These are phyloP conservation scores for Lachnellula occidentalis DNA, from an alignment of 2,329 filamentous ascomycete species.

Conservation along the genomic window DNA sequence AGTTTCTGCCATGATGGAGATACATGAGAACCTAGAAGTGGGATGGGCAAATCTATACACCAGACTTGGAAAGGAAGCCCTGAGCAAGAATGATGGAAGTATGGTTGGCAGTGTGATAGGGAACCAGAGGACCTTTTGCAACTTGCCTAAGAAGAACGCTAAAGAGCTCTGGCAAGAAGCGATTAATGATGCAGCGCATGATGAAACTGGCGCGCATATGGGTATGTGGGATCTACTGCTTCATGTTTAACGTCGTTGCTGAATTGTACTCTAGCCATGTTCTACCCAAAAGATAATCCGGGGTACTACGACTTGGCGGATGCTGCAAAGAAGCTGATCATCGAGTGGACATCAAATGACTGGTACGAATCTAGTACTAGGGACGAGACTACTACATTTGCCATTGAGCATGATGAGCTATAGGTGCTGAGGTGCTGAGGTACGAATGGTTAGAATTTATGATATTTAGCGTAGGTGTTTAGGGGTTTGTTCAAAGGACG, in stretches of 20 bases:
- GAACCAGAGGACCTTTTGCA: constrained; percentile 81
- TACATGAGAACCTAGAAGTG: constrained; percentile 60
- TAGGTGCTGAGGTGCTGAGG: neutral
- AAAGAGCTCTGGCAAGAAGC: constrained; percentile 60
- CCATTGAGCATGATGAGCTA: constrained; percentile 14
- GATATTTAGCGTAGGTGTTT: neutral
- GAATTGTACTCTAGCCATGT: constrained; percentile 52
- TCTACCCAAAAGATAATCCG: constrained; percentile 65
- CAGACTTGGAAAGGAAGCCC: constrained; percentile 65
- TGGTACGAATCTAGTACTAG: constrained; percentile 57
- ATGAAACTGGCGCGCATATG: constrained; percentile 80
- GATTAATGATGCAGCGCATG: constrained; percentile 71
- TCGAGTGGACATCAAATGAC: constrained; percentile 56
- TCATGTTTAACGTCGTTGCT: constrained; percentile 18
- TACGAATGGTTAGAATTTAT: neutral
- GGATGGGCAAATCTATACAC: constrained; percentile 88
- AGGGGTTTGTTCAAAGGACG: neutral
- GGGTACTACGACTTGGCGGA: constrained; percentile 64
- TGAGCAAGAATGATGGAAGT: constrained; percentile 41
- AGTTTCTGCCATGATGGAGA: constrained; percentile 59
- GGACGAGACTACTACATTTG: constrained; percentile 7
- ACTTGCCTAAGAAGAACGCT: constrained; percentile 57
- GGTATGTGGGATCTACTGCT: constrained; percentile 38
- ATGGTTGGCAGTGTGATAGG: constrained; percentile 56
- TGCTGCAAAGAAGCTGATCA: constrained; percentile 59